Base-by-base conservation (phyloP, 1,284 basidiomycete genomes). In the Irpex sp. region DNA sequence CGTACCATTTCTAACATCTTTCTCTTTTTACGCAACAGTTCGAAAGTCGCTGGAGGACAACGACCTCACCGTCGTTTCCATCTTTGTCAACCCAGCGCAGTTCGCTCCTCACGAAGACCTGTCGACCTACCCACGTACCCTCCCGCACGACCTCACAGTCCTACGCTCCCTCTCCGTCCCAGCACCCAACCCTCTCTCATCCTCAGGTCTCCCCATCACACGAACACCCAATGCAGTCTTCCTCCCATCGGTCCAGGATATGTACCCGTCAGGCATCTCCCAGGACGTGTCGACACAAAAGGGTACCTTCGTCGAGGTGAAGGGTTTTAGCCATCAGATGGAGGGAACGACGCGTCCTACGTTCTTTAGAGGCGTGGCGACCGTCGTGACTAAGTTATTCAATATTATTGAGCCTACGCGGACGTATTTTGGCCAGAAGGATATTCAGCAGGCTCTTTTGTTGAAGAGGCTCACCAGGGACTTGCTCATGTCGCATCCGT, bases 11-110 rank as follows among this genome's bases (percentile, higher is more conserved):
- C 51, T 56, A 19, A 45, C 59, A 33, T 37, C 45, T 18, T 54
- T 36, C 23, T 4, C 23, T 23, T 23, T 23, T 55, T 52, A 19
- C 39, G 19, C 39, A 35, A 35, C 68, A 91, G 89, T 91, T 16
- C 78, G 79, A 61, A 78, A 82, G 58, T 95, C 93, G 0, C 79
- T 98, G 5, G 72, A 76, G 0, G 84, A 89, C 61, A 94, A 96
- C 70, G 91, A 96, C 64, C 75, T 90, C 52, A 98, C 96, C 0
- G 87, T 98, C 64, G 80, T 98, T 63, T 98, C 96, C 12, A 93
- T 99, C 67, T 99, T 98, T 74, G 95, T 98, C 62, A 98, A 99
- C 72, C 97, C 97, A 0, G 92, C 96, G 8, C 96, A 99, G 76
- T 99, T 99, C 67, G 94, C 96, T 0, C 96, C 94, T 0, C 88